A percentile compares a stretch with the other conserved stretches of the same genome.
These are phyloP conservation scores for Emmonsia crescens DNA, from an alignment of 2,329 filamentous ascomycete species.

Conservation along the genomic window DNA sequence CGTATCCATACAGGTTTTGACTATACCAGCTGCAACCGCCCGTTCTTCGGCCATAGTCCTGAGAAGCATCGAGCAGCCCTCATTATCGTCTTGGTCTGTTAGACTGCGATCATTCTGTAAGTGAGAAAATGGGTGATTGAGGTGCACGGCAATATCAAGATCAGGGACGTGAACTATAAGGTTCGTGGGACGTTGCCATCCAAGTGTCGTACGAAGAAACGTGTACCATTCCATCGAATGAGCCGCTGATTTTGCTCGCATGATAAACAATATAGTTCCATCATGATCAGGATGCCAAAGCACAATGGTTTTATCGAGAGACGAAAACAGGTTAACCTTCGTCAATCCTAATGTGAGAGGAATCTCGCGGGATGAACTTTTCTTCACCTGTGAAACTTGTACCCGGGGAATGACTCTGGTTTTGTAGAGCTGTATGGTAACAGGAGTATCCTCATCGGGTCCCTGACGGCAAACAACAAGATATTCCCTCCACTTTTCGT, in stretches of 20 bases:
- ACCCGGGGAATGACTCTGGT: slow-evolving; percentile 53
- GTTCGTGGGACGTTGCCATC: slow-evolving; percentile 45
- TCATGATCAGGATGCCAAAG: slow-evolving; percentile 46
- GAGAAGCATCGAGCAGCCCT: slow-evolving; percentile 21
- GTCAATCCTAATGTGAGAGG: slow-evolving; percentile 28
- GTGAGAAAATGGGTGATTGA: slow-evolving; percentile 50
- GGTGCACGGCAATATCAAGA: slow-evolving; percentile 46
- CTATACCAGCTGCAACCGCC: slow-evolving; percentile 45
- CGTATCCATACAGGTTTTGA: slow-evolving; percentile 49
- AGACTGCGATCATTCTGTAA: slow-evolving; percentile 32
- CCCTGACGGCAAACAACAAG: slow-evolving; percentile 51
- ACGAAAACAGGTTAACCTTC: slow-evolving; percentile 53
- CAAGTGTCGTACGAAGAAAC: slow-evolving; percentile 50
- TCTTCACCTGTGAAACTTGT: slow-evolving; percentile 42
- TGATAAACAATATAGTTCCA: slow-evolving; percentile 50
- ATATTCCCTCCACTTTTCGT: slow-evolving; percentile 58
- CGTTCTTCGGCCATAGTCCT: slow-evolving; percentile 37
- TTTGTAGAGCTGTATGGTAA: slow-evolving; percentile 50
- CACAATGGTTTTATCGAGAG: slow-evolving; percentile 56
- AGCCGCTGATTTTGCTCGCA: slow-evolving; percentile 50
- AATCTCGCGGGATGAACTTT: slow-evolving; percentile 48
- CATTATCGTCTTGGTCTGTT: slow-evolving; percentile 34
- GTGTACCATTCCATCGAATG: slow-evolving; percentile 60
- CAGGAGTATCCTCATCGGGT: slow-evolving; percentile 43
- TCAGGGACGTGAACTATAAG: slow-evolving; percentile 54